phyloP scores from a whole-genome alignment of 2,329 filamentous ascomycete genomes.

The Calycina marina region DNA sequence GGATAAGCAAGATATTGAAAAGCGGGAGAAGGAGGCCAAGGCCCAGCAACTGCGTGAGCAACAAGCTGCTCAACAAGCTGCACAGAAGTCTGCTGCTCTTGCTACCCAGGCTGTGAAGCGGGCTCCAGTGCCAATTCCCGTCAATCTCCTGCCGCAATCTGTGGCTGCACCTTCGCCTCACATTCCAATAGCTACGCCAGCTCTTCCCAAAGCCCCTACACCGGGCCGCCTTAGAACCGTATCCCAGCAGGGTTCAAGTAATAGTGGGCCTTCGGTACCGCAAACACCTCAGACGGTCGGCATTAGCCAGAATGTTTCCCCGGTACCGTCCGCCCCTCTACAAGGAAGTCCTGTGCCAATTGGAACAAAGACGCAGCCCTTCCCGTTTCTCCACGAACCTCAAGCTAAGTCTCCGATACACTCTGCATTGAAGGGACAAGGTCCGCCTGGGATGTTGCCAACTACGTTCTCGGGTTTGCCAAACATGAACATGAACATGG shows the following conservation, averaged over 20 bases:
- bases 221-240: conserved; percentile 59
- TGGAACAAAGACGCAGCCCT: conserved; percentile 43
- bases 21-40: conserved; percentile 41
- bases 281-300: conserved; percentile 49
- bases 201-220: conserved; percentile 67
- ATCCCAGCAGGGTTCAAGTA: conserved; percentile 55
- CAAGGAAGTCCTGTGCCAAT: conserved; percentile 52
- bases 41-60: conserved; percentile 28
- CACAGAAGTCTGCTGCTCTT: conserved; percentile 26
- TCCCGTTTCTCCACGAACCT: conserved; percentile 37
- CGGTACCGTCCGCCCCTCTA: conserved; percentile 45
- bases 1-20: conserved; percentile 43
- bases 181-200: conserved; percentile 64
- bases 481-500: conserved; percentile 41
- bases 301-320: conserved; percentile 41
- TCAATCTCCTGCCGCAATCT: conserved; percentile 44
- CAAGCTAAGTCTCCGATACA: conserved; percentile 52
- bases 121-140: conserved; percentile 31
- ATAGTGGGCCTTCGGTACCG: conserved; percentile 46
- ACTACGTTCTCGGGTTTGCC: conserved; percentile 32
- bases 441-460: conserved; percentile 34
- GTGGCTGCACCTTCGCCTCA: conserved; percentile 59
- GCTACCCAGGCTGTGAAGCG: conserved; percentile 28
- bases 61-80: conserved; percentile 35
- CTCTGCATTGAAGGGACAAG: conserved; percentile 40